Base-by-base conservation (phyloP, 2,329 filamentous ascomycete species). In the Coniochaeta sp. region DNA sequence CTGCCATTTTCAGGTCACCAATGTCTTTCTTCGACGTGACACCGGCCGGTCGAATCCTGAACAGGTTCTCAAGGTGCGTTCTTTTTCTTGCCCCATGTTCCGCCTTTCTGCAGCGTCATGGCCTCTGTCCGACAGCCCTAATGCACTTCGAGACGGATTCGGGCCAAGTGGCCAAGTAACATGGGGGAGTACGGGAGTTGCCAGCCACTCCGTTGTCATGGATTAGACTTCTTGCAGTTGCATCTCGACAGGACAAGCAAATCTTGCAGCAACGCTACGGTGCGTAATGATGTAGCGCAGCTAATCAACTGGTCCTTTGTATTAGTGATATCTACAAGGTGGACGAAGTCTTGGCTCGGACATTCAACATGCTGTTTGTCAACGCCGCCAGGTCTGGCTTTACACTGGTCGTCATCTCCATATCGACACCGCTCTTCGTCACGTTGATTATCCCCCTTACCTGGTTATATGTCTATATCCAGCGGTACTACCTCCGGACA, bases 11-110 rank as follows among this genome's bases (percentile, higher is more conserved):
- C 78, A 82, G 94, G 59, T 95, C 91, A 32, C 95, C 94, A 51
- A 99, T 99, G 94, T 94, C 85, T 61, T 99, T 99, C 72, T 99
- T 99, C 61, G 95, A 99, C 67, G 96, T 91, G 1, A 99, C 94
- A 1, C 94, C 94, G 3, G 87, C 91, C 56, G 94, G 94, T n/a
- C 85, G 95, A 52, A 96, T 99, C 62, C 76, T 99, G 54, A 99
- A 99, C 68, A 82, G 94, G 51, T 99, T 99, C 69, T 97, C 92
- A 14, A 95, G 86, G 85, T 88, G 69, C 57, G 82, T 72, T 31
- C 35, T 51, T 28, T 40, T 22, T 35, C 47, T 31, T 14, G 16
- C 26, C n/a, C 27, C 49, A 26, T 12, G 45, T 33, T 38, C 20
- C 38, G 18, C 1, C 50, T 32, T n/a, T 31, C 35, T 28, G 45